Percentiles rank a stretch among this genome's conserved stretches.
These are phyloP conservation scores for Blastobotrys americana DNA, from an alignment of 805 yeast genomes.

Conservation along the genomic window DNA sequence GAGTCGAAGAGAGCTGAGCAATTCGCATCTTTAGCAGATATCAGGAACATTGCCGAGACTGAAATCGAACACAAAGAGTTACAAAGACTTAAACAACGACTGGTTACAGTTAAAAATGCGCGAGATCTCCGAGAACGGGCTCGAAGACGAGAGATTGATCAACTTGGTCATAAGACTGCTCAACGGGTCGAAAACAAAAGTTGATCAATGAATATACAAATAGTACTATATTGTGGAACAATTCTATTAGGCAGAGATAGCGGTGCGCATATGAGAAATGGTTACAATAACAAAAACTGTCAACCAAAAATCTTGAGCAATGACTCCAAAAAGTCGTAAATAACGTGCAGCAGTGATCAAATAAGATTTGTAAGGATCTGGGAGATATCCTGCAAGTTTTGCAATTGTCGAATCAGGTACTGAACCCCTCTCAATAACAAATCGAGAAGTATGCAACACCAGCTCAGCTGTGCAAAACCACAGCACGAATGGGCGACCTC, in stretches of 20 bases:
- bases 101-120: too few species aligned
- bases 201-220: too few species aligned
- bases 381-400: conserved; percentile 25
- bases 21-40: conserved; percentile 14
- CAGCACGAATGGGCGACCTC: conserved; percentile 10
- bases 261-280: too few species aligned
- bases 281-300: not conserved
- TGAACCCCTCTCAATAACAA: conserved; percentile 20
- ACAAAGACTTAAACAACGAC: too few species aligned
- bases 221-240: too few species aligned
- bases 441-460: conserved; percentile 20
- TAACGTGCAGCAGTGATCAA: conserved; percentile 17
- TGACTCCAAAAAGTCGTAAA: conserved; percentile 13
- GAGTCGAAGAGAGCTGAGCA: conserved; percentile 13
- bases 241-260: too few species aligned
- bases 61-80: too few species aligned
- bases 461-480: conserved; percentile 22
- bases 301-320: conserved; percentile 17
- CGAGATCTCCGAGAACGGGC: too few species aligned
- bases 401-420: conserved; percentile 21
- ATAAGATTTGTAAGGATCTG: conserved; percentile 22
- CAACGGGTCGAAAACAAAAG: too few species aligned
- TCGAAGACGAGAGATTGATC: too few species aligned
- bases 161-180: too few species aligned
- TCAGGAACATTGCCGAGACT: too few species aligned